phyloP scores from a whole-genome alignment of 1,139 yeast species.

The Blastobotrys elegans region DNA sequence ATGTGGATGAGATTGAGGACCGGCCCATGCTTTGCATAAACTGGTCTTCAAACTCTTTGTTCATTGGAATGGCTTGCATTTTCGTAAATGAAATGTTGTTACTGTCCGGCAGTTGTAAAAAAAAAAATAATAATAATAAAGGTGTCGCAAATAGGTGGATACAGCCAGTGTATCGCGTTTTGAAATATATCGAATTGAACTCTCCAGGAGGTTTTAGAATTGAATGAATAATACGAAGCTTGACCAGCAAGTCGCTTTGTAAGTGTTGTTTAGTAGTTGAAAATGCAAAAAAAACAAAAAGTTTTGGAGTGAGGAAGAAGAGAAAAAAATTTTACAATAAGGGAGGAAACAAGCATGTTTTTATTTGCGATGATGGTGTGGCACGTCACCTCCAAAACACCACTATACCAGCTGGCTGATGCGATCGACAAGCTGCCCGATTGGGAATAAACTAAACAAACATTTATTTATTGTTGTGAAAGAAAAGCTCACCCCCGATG shows the following conservation, averaged over 20 bases:
- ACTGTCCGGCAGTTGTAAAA: slow-evolving; percentile 13
- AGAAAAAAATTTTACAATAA: not conserved
- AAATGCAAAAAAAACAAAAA: slow-evolving; percentile 1
- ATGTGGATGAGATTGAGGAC: not conserved
- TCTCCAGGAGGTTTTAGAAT: slow-evolving; percentile 26
- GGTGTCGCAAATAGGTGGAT: slow-evolving; percentile 8
- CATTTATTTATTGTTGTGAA: not conserved
- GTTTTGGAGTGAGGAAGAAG: not conserved
- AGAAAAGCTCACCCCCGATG: not conserved
- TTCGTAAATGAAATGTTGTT: not conserved
- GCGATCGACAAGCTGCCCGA: not conserved
- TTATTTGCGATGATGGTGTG: not conserved
- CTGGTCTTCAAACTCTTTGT: slow-evolving; percentile 17
- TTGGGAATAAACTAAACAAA: slow-evolving; percentile 7
- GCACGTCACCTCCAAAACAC: too few species aligned
- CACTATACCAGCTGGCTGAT: too few species aligned
- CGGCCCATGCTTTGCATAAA: slow-evolving; percentile 13
- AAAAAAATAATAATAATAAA: slow-evolving; percentile 1
- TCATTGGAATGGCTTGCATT: slow-evolving; percentile 16
- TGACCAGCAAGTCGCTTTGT: slow-evolving; percentile 27
- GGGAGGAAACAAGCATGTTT: not conserved
- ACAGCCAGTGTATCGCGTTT: slow-evolving; percentile 9
- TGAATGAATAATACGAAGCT: slow-evolving; percentile 17
- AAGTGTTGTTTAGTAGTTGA: not conserved
- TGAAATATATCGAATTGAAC: slow-evolving; percentile 12